These are phyloP conservation scores for Teratosphaeria viscida DNA, from an alignment of 2,329 filamentous ascomycete species.

Conservation along the genomic window DNA sequence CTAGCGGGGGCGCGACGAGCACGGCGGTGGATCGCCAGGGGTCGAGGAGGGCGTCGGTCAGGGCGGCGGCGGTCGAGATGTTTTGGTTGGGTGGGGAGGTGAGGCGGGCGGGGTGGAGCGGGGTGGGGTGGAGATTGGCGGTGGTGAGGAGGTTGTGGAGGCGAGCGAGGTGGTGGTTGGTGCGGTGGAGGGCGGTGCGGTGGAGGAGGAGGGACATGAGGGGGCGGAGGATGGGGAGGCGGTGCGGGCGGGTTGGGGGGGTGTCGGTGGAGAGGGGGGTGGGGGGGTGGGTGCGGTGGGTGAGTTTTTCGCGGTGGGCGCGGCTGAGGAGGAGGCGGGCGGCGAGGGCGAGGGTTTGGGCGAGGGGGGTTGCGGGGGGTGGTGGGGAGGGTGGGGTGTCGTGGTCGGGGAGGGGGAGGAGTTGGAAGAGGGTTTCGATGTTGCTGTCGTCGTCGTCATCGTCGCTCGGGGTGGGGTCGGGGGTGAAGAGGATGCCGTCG, in stretches of 20 bases:
- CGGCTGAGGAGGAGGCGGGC: conserved; percentile 69
- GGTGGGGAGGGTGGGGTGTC: conserved; percentile 7
- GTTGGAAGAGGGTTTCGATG: conserved; percentile 57
- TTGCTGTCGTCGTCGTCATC: conserved; percentile 28
- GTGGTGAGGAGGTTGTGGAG: conserved; percentile 4
- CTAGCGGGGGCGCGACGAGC: not conserved
- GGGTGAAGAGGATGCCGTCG: conserved; percentile 26
- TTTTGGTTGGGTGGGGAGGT: conserved; percentile 1
- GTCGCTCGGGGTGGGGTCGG: conserved; percentile 2
- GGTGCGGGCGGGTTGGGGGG: conserved; percentile 35
- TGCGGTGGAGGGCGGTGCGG: conserved; percentile 24
- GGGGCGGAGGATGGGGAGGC: conserved; percentile 50
- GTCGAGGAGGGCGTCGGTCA: conserved; percentile 7
- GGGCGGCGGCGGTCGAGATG: conserved; percentile 5
- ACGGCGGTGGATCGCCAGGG: conserved; percentile 5
- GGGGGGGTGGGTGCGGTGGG: conserved; percentile 55
- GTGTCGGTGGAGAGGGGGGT: conserved; percentile 37
- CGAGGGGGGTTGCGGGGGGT: conserved; percentile 34
- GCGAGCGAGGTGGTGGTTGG: conserved; percentile 25
- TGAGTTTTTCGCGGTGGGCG: conserved; percentile 65
- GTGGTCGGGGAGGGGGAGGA: conserved; percentile 50
- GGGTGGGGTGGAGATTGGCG: conserved; percentile 12
- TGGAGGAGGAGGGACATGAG: conserved; percentile 47
- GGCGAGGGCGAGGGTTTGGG: conserved; percentile 55
- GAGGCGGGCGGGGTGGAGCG: conserved; percentile 6